Evolutionary conservation across 2,329 filamentous ascomycete species (phyloP).

Genomic region (Fusarium secorum): DNA sequence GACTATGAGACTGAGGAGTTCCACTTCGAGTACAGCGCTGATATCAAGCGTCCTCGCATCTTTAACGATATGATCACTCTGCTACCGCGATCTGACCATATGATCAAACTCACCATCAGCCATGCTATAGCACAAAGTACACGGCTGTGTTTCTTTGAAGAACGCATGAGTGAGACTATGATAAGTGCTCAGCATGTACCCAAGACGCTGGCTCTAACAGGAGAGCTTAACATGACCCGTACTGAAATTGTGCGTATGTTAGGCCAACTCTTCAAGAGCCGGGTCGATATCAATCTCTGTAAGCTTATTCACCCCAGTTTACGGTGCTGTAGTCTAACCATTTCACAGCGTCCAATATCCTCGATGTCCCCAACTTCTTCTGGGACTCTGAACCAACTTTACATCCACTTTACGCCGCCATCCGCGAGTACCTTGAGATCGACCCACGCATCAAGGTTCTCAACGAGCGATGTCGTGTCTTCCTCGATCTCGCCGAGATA

Average conservation of each 20-base stretch:
- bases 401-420: conserved; percentile 90
- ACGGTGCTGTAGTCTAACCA: conserved; percentile 7
- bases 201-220: conserved; percentile 85
- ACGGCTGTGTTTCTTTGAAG: conserved; percentile 94
- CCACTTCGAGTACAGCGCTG: conserved; percentile 93
- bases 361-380: conserved; percentile 96
- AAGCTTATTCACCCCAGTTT: conserved; percentile 51
- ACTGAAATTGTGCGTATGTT: conserved; percentile 93
- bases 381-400: conserved; percentile 97
- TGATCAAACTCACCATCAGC: conserved; percentile 98
- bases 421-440: conserved; percentile 97
- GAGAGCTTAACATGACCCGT: conserved; percentile 88
- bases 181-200: conserved; percentile 90
- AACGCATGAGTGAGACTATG: conserved; percentile 95
- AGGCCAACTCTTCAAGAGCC: conserved; percentile 87
- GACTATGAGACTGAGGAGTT: conserved; percentile 99
- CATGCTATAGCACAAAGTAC: conserved; percentile 98
- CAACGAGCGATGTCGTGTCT: conserved; percentile 95
- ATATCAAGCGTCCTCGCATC: conserved; percentile 85
- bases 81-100: conserved; percentile 88
- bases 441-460: conserved; percentile 94
- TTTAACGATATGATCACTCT: conserved; percentile 99
- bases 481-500: conserved; percentile 95
- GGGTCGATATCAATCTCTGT: conserved; percentile 98
- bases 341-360: conserved; percentile 82